Percentiles rank a stretch among this genome's conserved stretches.
Evolutionary conservation across 2,329 filamentous ascomycete species (phyloP).

Genomic region (Fusarium papillatum): DNA sequence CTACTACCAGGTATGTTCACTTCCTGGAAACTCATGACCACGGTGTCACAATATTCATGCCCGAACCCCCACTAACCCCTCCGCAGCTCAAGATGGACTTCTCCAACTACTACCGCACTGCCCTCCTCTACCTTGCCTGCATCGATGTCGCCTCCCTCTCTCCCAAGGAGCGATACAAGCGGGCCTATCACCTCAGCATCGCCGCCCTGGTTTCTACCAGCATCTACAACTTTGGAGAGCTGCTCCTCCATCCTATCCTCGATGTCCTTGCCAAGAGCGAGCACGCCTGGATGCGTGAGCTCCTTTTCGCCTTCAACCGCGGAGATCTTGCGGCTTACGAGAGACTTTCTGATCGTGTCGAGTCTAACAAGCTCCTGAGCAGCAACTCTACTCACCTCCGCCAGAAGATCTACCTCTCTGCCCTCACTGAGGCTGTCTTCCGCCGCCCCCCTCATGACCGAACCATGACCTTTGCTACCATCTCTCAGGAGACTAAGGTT

Average conservation of each 20-base stretch:
- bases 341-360: constrained; percentile 83
- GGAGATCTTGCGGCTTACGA: constrained; percentile 93
- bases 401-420: constrained; percentile 98
- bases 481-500: constrained; percentile 94
- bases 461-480: constrained; percentile 91
- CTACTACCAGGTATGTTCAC: constrained; percentile 81
- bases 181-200: constrained; percentile 93
- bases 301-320: constrained; percentile 98
- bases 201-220: constrained; percentile 93
- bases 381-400: constrained; percentile 88
- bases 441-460: constrained; percentile 95
- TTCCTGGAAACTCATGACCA: background rate
- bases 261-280: constrained; percentile 81
- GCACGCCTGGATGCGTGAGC: constrained; percentile 88
- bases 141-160: constrained; percentile 85
- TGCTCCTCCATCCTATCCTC: constrained; percentile 97
- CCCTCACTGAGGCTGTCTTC: constrained; percentile 96
- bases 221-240: constrained; percentile 99
- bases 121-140: constrained; percentile 96
- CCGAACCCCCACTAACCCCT: constrained; percentile 51
- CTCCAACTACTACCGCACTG: constrained; percentile 96
- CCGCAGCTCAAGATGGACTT: constrained; percentile 84
- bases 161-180: constrained; percentile 80
- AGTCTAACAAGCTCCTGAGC: constrained; percentile 82
- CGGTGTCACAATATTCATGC: background rate